phyloP scores from a whole-genome alignment of 2,329 filamentous ascomycete species.

The Pezicula neosporulosa region DNA sequence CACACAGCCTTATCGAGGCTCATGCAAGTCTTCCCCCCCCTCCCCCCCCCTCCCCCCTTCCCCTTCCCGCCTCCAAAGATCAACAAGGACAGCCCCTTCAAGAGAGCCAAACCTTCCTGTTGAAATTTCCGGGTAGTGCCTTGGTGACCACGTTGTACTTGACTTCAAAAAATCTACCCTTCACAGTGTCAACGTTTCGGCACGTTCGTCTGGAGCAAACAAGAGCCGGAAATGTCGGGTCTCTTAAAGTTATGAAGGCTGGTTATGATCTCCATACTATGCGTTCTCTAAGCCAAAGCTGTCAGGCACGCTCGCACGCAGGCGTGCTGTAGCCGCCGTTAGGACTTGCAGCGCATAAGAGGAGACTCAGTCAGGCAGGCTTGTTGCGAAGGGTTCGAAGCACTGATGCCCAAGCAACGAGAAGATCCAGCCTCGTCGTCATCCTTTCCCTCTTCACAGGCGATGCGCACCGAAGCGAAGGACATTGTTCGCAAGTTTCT shows the following conservation, averaged over 20 bases:
- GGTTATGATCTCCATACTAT: neutral
- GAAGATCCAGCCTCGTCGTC: neutral
- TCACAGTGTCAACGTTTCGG: neutral
- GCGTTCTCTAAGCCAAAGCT: neutral
- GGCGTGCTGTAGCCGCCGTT: too few relatives aligned
- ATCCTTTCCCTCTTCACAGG: neutral
- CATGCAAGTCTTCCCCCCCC: neutral
- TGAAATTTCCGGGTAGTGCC: neutral
- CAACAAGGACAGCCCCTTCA: constrained; percentile 2
- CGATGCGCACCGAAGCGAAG: neutral
- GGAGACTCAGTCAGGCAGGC: too few relatives aligned
- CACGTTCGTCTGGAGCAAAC: neutral
- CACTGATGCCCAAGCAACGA: neutral
- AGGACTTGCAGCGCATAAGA: too few relatives aligned
- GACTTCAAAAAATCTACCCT: neutral
- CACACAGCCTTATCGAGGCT: constrained; percentile 16
- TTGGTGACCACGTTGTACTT: neutral
- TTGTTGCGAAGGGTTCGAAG: neutral
- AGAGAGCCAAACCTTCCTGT: neutral
- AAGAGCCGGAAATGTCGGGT: neutral
- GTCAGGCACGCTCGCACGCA: neutral
- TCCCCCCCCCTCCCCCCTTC: neutral
- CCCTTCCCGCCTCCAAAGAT: constrained; percentile 5
- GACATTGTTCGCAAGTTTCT: neutral
- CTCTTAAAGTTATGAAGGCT: neutral